A percentile compares a stretch with the other conserved stretches of the same genome.
These are phyloP conservation scores for Yamadazyma conglobata DNA, from an alignment of 1,139 yeast genomes.

Conservation along the genomic window DNA sequence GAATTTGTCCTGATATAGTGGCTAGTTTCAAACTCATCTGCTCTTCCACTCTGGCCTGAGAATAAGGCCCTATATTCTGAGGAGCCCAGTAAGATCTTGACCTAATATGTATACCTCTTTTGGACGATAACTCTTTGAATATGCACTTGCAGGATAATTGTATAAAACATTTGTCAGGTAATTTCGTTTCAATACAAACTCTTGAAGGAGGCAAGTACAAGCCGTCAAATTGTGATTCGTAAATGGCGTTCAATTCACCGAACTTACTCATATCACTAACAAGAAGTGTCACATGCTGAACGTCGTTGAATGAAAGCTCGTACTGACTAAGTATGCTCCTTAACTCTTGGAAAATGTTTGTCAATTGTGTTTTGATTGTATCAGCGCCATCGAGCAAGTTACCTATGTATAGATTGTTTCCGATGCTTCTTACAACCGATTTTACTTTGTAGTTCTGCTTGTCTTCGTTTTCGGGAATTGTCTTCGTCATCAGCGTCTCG, in stretches of 20 bases:
- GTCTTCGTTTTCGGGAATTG: background rate
- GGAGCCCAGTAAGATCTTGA: constrained; percentile 98
- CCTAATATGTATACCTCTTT: constrained; percentile 80
- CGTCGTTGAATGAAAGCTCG: constrained; percentile 31
- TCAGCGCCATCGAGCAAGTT: constrained; percentile 35
- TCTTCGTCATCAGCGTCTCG: background rate
- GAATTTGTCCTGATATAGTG: constrained; percentile 89
- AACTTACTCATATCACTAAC: constrained; percentile 66
- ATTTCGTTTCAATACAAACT: constrained; percentile 66
- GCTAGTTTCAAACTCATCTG: constrained; percentile 42
- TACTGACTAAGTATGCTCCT: constrained; percentile 23
- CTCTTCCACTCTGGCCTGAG: constrained; percentile 65
- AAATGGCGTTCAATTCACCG: constrained; percentile 54
- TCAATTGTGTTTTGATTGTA: constrained; percentile 42
- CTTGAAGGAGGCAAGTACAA: constrained; percentile 81
- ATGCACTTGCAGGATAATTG: constrained; percentile 54
- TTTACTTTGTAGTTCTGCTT: background rate
- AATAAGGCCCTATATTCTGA: constrained; percentile 95
- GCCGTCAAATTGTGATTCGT: constrained; percentile 50
- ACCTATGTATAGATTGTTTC: constrained; percentile 39
- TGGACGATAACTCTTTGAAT: constrained; percentile 20
- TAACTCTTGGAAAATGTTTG: constrained; percentile 47
- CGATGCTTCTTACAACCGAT: constrained; percentile 6
- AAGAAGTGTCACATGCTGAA: constrained; percentile 58
- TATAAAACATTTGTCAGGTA: constrained; percentile 33